Evolutionary conservation across 345 rosid species (phyloP), one percentile per base, ranked within the genome.

Genomic region (Dovyalis caffra): DNA sequence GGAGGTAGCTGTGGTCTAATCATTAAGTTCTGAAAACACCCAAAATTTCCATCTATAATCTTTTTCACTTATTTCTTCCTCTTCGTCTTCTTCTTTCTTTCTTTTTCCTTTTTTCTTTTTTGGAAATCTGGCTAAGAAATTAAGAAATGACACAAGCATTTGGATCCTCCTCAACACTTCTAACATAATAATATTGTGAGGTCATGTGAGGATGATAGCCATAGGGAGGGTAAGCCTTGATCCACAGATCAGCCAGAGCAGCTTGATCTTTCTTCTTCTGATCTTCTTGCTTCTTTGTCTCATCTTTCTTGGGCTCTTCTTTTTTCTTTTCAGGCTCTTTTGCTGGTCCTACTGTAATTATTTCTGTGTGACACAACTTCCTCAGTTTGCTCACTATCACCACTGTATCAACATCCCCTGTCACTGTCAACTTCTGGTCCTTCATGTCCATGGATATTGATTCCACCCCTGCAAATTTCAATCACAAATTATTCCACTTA

Each of bases 241-340:
- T 64, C 25, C 74, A 74, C 15, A n/a, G n/a, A n/a, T 80, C 81
- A 2, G 78, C 65, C 38, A 79, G 60, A 0, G 72, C 71, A 25
- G 83, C 77, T 64, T 78, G 80, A 68, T 2, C 75, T 23, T 83
- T 67, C 65, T 82, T 80, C 76, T 72, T 71, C n/a, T n/a, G n/a
- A n/a, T n/a, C n/a, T n/a, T n/a, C n/a, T n/a, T n/a, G n/a, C n/a
- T n/a, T n/a, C n/a, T n/a, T n/a, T n/a, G 33, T 2, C 1, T 71
- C 79, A 1, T 66, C 82, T 61, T 79, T 70, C 70, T 63, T 85
- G 1, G 86, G 84, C 58, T 85, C 87, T 25, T 87, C 90, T 32
- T 88, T 86, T 82, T 87, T 86, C 82, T 85, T 80, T 74, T 87
- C 90, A 0, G 85, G 86, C 75, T 88, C 88, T 76, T 90, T 91